Base-by-base conservation (phyloP, 805 yeast species). In the Ogataea trehalophila region DNA sequence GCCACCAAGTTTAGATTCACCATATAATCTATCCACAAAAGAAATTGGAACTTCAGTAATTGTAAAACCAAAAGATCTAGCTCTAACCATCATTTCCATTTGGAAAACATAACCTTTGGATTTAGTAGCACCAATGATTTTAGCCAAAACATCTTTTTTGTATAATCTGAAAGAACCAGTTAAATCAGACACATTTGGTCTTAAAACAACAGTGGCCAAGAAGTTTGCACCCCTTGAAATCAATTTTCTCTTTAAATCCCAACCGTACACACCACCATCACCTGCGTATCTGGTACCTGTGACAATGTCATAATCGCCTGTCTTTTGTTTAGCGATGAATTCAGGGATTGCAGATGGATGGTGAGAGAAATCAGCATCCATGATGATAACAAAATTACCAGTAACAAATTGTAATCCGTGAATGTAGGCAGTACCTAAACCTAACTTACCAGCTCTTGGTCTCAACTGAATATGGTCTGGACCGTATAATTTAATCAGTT, bases 51-150 rank as follows among this genome's bases (percentile, higher is more conserved):
- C 90, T 64, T 85, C 92, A 31, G 85, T 91, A 56, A 85, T 83
- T 16, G 79, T 73, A 68, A 76, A 82, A n/a, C 83, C 84, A 63
- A 82, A 68, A n/a, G 83, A 72, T 62, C 87, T 76, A 37, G 92
- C 92, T 56, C 92, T 78, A 22, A 85, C 92, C 80, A 85, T 83
- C 90, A 85, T 84, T 68, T 85, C 92, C 92, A 85, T 85, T 70
- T 85, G 92, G 79, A 85, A 85, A 38, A 85, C 92, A 58, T 85
- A 85, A 44, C 92, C 92, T 69, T 85, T 85, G 35, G 87, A 80
- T 61, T 77, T 74, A 42, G 91, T 84, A 49, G 74, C 85, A 42
- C 71, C 77, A 53, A 85, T 85, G 53, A 85, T 76, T 60, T 80
- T 77, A 52, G 79, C 77, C 63, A 85, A 73, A 2, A 76, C 90